Evolutionary conservation across 1,284 basidiomycete species (phyloP).

Genomic region (Cutaneotrichosporon curvatum): DNA sequence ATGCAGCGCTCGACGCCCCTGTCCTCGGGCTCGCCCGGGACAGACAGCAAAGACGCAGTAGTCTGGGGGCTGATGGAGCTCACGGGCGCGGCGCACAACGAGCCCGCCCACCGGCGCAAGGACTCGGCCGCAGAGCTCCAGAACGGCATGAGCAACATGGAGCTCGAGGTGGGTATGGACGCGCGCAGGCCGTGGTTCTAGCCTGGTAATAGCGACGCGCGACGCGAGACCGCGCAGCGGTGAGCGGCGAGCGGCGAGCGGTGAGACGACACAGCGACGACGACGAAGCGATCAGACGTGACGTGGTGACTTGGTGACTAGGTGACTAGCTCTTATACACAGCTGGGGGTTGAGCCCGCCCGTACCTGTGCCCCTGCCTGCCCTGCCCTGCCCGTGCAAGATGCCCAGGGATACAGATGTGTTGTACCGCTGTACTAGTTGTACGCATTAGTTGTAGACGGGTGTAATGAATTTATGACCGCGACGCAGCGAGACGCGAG

Average conservation of each 20-base stretch:
- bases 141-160: conserved; percentile 29
- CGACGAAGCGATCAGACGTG: too few species aligned
- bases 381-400: too few species aligned
- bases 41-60: conserved; percentile 19
- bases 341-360: too few species aligned
- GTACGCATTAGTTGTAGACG: too few species aligned
- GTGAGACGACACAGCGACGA: too few species aligned
- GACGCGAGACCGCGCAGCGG: neutral
- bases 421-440: too few species aligned
- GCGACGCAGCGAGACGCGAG: too few species aligned
- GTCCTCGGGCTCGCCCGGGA: conserved; percentile 17
- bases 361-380: too few species aligned
- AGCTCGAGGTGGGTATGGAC: conserved; percentile 18
- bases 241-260: neutral
- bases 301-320: too few species aligned
- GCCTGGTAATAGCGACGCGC: neutral
- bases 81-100: conserved; percentile 2
- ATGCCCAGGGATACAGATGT: too few species aligned
- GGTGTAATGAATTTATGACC: too few species aligned
- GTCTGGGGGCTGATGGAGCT: conserved; percentile 18
- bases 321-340: too few species aligned
- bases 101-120: conserved; percentile 9
- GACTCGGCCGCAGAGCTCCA: conserved; percentile 28
- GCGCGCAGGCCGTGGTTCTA: conserved; percentile 10
- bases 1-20: conserved; percentile 22